Base-by-base conservation (phyloP, 1,284 basidiomycete species). In the Gymnopus androsaceus region DNA sequence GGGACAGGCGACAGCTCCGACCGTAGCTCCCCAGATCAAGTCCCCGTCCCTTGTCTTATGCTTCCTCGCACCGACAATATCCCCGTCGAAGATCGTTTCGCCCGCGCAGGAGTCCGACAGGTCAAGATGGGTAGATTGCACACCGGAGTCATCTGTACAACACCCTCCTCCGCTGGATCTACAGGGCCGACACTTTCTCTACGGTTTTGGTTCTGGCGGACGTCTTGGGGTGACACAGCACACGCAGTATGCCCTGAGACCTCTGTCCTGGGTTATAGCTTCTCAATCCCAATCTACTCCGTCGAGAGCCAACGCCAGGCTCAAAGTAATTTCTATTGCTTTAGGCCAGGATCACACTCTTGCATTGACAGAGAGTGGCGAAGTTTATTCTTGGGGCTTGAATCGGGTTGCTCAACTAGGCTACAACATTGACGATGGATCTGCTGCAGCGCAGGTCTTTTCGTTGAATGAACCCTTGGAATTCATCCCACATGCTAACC, bases 331-430 rank as follows among this genome's bases (percentile, higher is more conserved):
- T 2, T 76, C 83, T 3, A 82, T 98, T 42, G 93, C 95, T 0
- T 78, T 95, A 1, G 96, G 92, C 2, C 95, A 95, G 67, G 96
- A 99, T 66, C 97, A 99, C 69, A 96, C 95, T 0, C 81, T 98
- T 19, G 90, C 88, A 0, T 77, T 98, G 36, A 95, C 94, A 0
- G 80, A 77, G 8, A 69, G 79, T 0, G 95, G 96, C 3, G 90
- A 94, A 63, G 84, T 98, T 7, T 83, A 90, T 46, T 94, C 89
- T 4, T 99, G 95, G 88, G 97, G 96, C 3, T 72, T 92, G 41
- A 97, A 96, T 62, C 81, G 91, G 8, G 95, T 94, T 67, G 78
- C 83, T 0, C 93, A 96, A 69, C 78, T 99, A 0, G 97, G 97
- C 6, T 99, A 98, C 66, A 74, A 83, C 3, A 79, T 98, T 12